A percentile compares a stretch with the other conserved stretches of the same genome.
These are phyloP conservation scores for Chiua sp. DNA, from an alignment of 1,284 basidiomycete genomes.

Conservation along the genomic window DNA sequence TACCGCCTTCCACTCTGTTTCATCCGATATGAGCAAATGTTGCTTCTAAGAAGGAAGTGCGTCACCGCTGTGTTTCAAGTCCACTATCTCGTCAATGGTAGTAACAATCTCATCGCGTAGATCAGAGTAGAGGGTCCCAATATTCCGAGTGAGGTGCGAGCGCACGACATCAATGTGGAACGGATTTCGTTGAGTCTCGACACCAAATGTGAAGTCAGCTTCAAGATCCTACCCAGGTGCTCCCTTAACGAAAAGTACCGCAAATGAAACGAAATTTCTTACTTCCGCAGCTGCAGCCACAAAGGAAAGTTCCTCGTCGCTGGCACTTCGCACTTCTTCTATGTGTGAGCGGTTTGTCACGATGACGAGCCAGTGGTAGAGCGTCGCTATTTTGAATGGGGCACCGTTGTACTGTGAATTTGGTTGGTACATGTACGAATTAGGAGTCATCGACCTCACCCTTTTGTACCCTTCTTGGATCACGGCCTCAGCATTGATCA, in stretches of 20 bases:
- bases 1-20: not conserved
- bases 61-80: not conserved
- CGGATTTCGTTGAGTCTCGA: conserved; percentile 23
- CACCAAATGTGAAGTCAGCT: conserved; percentile 34
- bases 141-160: conserved; percentile 23
- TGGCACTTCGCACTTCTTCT: conserved; percentile 41
- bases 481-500: not conserved
- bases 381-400: conserved; percentile 46
- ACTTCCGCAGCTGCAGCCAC: conserved; percentile 23
- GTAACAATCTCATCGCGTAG: not conserved
- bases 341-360: conserved; percentile 39
- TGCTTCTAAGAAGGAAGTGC: not conserved
- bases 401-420: conserved; percentile 37
- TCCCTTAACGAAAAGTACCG: not conserved
- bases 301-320: conserved; percentile 42
- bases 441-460: not conserved
- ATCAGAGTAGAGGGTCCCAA: not conserved
- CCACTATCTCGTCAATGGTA: not conserved
- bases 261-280: too few species aligned
- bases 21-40: not conserved
- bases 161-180: conserved; percentile 35
- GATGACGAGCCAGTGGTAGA: conserved; percentile 46
- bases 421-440: too few species aligned
- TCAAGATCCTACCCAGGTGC: conserved; percentile 19
- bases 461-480: conserved; percentile 25